Evolutionary conservation across 768 basidiomycete species (phyloP).

Genomic region (Phylloporus sp.): DNA sequence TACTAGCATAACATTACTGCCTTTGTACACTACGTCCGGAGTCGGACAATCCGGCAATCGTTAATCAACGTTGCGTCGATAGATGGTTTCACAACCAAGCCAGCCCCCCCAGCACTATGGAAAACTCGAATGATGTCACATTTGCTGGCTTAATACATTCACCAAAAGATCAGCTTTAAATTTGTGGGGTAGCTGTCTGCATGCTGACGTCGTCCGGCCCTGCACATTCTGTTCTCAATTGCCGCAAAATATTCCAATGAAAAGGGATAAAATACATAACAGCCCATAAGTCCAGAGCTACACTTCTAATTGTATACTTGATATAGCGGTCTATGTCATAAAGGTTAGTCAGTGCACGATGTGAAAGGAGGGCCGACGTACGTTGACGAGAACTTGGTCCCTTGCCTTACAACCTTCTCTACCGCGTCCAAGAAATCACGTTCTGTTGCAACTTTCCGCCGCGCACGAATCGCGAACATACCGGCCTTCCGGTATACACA

Average conservation of each 20-base stretch:
- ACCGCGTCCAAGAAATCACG: constrained; percentile 97
- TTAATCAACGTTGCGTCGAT: too few species aligned
- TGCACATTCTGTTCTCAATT: not conserved
- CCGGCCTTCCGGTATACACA: constrained; percentile 80
- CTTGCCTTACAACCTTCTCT: constrained; percentile 97
- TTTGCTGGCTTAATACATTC: too few species aligned
- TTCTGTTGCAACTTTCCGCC: constrained; percentile 95
- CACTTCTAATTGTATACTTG: constrained; percentile 84
- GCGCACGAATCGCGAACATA: constrained; percentile 98
- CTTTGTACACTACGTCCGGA: too few species aligned
- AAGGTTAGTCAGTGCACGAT: constrained; percentile 2
- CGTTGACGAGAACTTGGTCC: constrained; percentile 97
- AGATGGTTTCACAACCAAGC: too few species aligned
- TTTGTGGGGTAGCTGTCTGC: not conserved
- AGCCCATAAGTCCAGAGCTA: constrained; percentile 6
- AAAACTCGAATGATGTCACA: too few species aligned
- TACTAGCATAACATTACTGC: too few species aligned
- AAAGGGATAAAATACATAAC: constrained; percentile 17
- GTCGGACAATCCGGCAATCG: too few species aligned
- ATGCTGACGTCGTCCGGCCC: not conserved
- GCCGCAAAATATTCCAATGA: not conserved
- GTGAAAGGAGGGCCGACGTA: constrained; percentile 36
- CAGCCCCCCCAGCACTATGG: too few species aligned
- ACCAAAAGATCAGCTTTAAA: too few species aligned
- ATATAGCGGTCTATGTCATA: constrained; percentile 63